Base-by-base conservation (phyloP, 257 asterid genomes). In the Capsicum chinense region DNA sequence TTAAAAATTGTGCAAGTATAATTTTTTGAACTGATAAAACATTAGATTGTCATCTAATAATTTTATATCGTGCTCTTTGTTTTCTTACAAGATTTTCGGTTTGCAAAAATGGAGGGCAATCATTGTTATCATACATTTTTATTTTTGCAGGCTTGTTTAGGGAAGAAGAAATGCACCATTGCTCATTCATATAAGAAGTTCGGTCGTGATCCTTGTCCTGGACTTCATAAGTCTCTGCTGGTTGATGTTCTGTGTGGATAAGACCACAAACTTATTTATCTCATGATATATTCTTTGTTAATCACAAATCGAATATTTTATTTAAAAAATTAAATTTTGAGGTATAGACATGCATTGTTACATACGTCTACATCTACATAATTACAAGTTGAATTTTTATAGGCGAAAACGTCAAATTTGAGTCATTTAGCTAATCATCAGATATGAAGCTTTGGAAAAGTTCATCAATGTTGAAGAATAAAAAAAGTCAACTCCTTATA, bases 171-270 rank as follows among this genome's bases (percentile, higher is more conserved):
- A 78, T 94, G 97, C 84, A 78, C 91, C 4, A 83, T 94, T 79
- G 89, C 90, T 78, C 83, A 56, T 67, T 90, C 92, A 57, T 17
- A 84, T 66, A 83, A 79, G 86, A 86, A 14, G 66, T 92, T 93
- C 74, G 93, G 95, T 39, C 91, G 87, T 5, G 97, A 91, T 62
- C 97, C 93, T 5, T 92, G 94, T 56, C 93, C 93, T 5, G 93
- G 93, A 85, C 79, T 73, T 84, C 86, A 66, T 4, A 93, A 92
- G 80, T 56, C 85, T 62, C 81, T 92, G 83, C 56, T 91, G 87
- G 86, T 93, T 19, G 94, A 90, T 79, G 97, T 91, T 81, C 91
- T 87, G 63, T 94, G 98, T 84, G 71, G 64, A 86, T 91, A 85
- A 90, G n/a, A 62, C 0, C 78, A 62, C 57, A 17, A 79, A 79